Percentiles rank a stretch among this genome's conserved stretches.
Conservation (phyloP, 2,329 filamentous ascomycete species). For the Helicocarpus griseus region DNA sequence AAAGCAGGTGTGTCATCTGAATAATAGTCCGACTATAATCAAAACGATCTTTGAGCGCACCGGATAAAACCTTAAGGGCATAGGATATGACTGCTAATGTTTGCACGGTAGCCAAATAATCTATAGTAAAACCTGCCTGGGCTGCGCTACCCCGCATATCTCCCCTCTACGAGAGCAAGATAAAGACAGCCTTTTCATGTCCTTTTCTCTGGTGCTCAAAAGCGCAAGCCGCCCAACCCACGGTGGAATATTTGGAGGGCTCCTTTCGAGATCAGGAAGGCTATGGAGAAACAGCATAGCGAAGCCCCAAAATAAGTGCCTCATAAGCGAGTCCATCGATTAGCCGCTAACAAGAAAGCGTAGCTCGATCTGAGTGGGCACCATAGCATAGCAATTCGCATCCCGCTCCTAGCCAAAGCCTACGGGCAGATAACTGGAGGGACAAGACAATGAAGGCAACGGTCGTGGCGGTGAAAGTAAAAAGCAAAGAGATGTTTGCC, state of each 20-base stretch:
- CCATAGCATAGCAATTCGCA: too few species aligned
- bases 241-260: not conserved
- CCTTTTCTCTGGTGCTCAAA: too few species aligned
- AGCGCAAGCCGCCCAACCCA: not conserved
- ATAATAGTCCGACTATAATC: not conserved
- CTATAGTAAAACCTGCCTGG: not conserved
- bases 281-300: too few species aligned
- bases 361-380: too few species aligned
- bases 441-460: not conserved
- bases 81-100: not conserved
- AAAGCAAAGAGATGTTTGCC: not conserved
- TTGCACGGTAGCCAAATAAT: conserved; percentile 1
- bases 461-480: not conserved
- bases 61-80: not conserved
- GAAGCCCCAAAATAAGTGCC: too few species aligned
- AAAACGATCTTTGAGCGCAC: not conserved
- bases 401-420: too few species aligned
- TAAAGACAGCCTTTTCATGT: too few species aligned
- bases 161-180: too few species aligned
- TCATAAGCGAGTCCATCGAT: too few species aligned
- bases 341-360: too few species aligned
- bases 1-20: not conserved
- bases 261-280: too few species aligned
- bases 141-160: not conserved
- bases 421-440: too few species aligned